Conservation (phyloP, 208 protist genomes). For the Leishmania gerbilli region DNA sequence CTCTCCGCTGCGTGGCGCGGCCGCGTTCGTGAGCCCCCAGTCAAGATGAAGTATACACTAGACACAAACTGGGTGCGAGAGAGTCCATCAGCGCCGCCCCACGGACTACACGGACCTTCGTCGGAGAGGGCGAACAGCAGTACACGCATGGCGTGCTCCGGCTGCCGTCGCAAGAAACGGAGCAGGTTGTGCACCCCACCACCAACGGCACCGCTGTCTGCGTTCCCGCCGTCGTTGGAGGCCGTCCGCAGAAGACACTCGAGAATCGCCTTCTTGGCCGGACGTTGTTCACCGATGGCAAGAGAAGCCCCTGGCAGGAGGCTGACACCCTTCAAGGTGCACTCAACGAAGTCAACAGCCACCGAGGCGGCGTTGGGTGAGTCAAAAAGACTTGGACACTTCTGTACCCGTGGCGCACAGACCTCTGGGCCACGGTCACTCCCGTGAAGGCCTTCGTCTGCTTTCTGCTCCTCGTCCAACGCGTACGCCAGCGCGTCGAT, state of each 20-base stretch:
- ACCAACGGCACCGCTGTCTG: neutral
- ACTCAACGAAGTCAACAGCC: constrained; percentile 42
- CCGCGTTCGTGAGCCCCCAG: constrained; percentile 21
- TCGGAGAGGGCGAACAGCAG: constrained; percentile 49
- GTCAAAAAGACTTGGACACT: neutral
- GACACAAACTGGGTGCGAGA: constrained; percentile 33
- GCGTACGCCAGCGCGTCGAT: constrained; percentile 58
- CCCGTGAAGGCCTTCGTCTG: neutral
- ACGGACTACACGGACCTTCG: constrained; percentile 40
- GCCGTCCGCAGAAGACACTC: constrained; percentile 27
- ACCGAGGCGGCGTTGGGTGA: neutral
- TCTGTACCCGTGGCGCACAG: neutral
- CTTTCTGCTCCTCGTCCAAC: constrained; percentile 26
- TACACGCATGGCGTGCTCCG: constrained; percentile 32
- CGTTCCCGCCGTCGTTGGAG: neutral
- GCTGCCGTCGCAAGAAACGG: constrained; percentile 40
- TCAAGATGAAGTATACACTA: constrained; percentile 30
- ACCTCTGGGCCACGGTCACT: neutral
- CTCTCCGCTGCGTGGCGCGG: constrained; percentile 7
- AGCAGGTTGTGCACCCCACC: constrained; percentile 18
- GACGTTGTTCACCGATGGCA: constrained; percentile 24
- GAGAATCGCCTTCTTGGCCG: constrained; percentile 43
- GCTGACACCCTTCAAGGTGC: constrained; percentile 39
- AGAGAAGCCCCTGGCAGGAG: constrained; percentile 36
- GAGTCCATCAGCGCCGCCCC: constrained; percentile 23